Base-by-base conservation (phyloP, 805 yeast genomes). In the Nakazawaea anatomiae region DNA sequence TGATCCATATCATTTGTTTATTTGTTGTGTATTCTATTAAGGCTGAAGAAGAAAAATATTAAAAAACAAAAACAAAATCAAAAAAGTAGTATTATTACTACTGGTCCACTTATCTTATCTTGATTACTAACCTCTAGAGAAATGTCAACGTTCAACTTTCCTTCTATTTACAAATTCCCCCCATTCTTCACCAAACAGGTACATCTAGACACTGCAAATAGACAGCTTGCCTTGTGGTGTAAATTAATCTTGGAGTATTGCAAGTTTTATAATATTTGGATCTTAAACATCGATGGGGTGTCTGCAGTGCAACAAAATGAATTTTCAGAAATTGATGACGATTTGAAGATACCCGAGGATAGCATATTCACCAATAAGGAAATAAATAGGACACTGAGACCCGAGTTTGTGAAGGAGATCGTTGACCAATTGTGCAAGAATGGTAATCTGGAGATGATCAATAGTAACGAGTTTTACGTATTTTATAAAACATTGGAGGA, bases 111-210 rank as follows among this genome's bases (percentile, higher is more conserved):
- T 12, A 34, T 34, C 12, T 34, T 39, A n/a, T 39, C 14, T 39
- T 6, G 25, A 18, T 18, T 18, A 3, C 25, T n/a, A 18, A 18
- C 25, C 25, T 18, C 25, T 18, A 3, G 25, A 18, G 25, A 18
- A 18, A 18, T 18, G 25, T 42, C 45, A 45, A 39, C 42, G 29
- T 64, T 62, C 51, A 51, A 57, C 47, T 72, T 71, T 48, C 87
- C 88, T 5, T 64, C 75, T 4, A 82, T 84, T 18, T 82, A 82
- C 60, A 72, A 80, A 39, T 92, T 90, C 65, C 97, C 97, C 5
- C 99, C 99, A 0, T 80, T 92, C 57, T 92, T 82, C 69, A 94
- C 98, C 7, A 76, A 81, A 54, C 99, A 92, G 67, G 90, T 94
- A 27, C 91, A 92, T 59, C 77, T 82, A 38, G 80, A 87, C 9